A percentile compares a stretch with the other conserved stretches of the same genome.
Conservation (phyloP, 129 eudicot species). For the Chrysanthemum lavandulifolium region DNA sequence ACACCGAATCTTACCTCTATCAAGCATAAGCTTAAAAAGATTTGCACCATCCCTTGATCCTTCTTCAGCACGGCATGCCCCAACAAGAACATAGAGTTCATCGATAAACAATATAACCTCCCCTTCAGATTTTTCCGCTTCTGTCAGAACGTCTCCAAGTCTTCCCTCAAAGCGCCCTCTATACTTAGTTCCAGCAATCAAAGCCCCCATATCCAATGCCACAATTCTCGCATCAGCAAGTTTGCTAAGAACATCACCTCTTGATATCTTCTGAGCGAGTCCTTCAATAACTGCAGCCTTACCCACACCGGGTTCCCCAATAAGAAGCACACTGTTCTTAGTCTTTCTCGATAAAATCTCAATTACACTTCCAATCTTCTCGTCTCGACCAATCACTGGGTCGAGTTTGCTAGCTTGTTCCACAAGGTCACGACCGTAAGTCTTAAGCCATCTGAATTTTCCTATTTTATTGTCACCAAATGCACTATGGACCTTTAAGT, state of each 20-base stretch:
- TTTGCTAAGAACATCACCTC: slow-evolving; percentile 90
- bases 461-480: slow-evolving; percentile 52
- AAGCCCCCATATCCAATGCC: slow-evolving; percentile 90
- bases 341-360: slow-evolving; percentile 77
- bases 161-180: slow-evolving; percentile 95
- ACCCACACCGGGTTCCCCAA: slow-evolving; percentile 97
- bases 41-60: slow-evolving; percentile 98
- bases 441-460: slow-evolving; percentile 72
- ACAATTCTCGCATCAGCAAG: slow-evolving; percentile 73
- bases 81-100: slow-evolving; percentile 82
- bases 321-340: slow-evolving; percentile 82
- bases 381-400: slow-evolving; percentile 96
- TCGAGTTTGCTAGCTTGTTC: slow-evolving; percentile 94
- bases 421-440: slow-evolving; percentile 93
- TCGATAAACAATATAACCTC: slow-evolving; percentile 87
- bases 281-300: slow-evolving; percentile 97
- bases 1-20: slow-evolving; percentile 88
- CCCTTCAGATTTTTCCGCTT: slow-evolving; percentile 92
- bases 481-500: slow-evolving; percentile 88
- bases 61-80: slow-evolving; percentile 75
- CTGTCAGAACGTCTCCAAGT: slow-evolving; percentile 75
- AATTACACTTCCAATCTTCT: slow-evolving; percentile 79
- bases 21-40: slow-evolving; percentile 91
- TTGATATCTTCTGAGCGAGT: slow-evolving; percentile 79
- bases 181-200: slow-evolving; percentile 87